Conservation (phyloP, 768 basidiomycete genomes). For the Boletales sp. region DNA sequence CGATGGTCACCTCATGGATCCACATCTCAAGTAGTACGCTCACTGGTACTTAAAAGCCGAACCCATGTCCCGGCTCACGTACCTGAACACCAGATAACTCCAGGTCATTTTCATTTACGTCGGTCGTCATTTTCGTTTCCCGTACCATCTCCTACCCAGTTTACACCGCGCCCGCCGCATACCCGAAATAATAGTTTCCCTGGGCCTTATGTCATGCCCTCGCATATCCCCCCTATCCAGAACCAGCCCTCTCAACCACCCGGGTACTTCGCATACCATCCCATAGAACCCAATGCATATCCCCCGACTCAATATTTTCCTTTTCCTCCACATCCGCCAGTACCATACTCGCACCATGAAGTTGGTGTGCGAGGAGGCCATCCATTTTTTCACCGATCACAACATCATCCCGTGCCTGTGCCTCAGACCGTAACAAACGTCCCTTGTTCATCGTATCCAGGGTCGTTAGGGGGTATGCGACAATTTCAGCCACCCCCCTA, state of each 20-base stretch:
- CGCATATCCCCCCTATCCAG: constrained; percentile 31
- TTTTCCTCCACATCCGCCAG: constrained; percentile 30
- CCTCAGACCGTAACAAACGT: constrained; percentile 23
- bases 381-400: constrained; percentile 21
- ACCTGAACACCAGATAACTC: background rate
- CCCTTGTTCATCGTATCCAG: constrained; percentile 8
- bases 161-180: constrained; percentile 29
- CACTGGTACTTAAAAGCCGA: background rate
- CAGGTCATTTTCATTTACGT: background rate
- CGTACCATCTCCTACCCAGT: constrained; percentile 18
- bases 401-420: constrained; percentile 13
- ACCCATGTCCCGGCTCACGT: background rate
- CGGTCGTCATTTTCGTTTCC: constrained; percentile 12
- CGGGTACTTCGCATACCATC: constrained; percentile 34
- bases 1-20: background rate
- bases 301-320: constrained; percentile 40
- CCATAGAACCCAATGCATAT: constrained; percentile 35
- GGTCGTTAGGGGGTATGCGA: constrained; percentile 22
- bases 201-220: constrained; percentile 47
- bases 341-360: constrained; percentile 37
- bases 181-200: constrained; percentile 34
- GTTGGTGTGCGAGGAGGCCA: constrained; percentile 32
- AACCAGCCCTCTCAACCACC: constrained; percentile 31
- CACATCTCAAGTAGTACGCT: constrained; percentile 2
- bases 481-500: constrained; percentile 16